Percentiles rank a stretch among this genome's conserved stretches.
Evolutionary conservation across 202 grass and related monocot species (phyloP).

Genomic region (Brachypodium distachyon): DNA sequence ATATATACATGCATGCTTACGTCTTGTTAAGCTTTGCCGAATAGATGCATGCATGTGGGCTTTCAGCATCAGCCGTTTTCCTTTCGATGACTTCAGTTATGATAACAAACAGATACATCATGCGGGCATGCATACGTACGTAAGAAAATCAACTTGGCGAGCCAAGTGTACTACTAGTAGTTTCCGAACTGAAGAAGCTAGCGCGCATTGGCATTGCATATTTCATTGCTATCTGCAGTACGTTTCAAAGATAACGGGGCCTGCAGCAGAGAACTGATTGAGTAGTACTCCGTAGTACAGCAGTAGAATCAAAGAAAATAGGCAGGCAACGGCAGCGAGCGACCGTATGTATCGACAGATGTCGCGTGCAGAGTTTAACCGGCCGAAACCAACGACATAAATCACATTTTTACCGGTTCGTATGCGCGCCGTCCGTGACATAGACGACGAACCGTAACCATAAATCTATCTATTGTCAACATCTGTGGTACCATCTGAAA

Average conservation of each 20-base stretch:
- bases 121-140: background rate
- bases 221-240: too few species aligned
- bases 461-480: background rate
- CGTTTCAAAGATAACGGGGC: background rate
- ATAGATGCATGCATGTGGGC: conserved; percentile 2
- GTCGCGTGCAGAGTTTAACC: background rate
- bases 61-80: background rate
- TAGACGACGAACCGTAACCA: background rate
- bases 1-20: background rate
- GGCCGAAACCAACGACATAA: background rate
- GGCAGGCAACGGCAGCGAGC: background rate
- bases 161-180: background rate
- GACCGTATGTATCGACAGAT: background rate
- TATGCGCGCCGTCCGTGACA: background rate
- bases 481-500: background rate
- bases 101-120: background rate
- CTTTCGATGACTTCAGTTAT: background rate
- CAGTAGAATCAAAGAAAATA: background rate
- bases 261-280: background rate
- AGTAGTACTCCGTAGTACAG: too few species aligned
- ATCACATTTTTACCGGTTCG: background rate
- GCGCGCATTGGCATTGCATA: too few species aligned
- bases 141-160: background rate
- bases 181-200: background rate
- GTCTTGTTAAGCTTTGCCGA: background rate